phyloP scores from a whole-genome alignment of 257 asterid species.

The Nicotiana undulata region DNA sequence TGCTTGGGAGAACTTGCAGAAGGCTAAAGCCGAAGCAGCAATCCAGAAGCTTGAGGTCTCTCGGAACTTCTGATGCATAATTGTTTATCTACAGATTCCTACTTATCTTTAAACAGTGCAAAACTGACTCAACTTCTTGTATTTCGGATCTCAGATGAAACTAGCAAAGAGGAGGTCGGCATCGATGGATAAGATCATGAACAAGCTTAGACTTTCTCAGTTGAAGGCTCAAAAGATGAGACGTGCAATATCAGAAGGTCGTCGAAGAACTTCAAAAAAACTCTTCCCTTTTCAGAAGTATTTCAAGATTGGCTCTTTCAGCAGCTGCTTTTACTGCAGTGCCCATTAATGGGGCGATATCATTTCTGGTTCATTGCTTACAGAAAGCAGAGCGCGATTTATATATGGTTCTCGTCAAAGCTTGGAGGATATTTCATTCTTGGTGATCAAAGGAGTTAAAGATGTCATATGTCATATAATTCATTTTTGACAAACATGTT shows the following conservation, averaged over 20 bases:
- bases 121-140: background rate
- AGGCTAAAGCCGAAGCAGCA: slow-evolving; percentile 72
- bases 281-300: slow-evolving; percentile 19
- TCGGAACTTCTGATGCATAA: background rate
- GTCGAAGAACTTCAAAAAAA: slow-evolving; percentile 9
- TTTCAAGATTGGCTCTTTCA: slow-evolving; percentile 24
- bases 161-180: slow-evolving; percentile 53
- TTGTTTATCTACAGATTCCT: background rate
- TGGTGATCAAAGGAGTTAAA: background rate
- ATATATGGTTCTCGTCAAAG: background rate
- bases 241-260: slow-evolving; percentile 16
- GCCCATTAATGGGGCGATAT: background rate
- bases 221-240: slow-evolving; percentile 47
- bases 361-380: background rate
- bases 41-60: slow-evolving; percentile 55
- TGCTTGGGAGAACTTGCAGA: slow-evolving; percentile 80
- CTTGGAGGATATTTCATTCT: background rate
- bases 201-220: slow-evolving; percentile 39
- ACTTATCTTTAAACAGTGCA: background rate
- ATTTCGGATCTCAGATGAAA: slow-evolving; percentile 37
- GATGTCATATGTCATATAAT: background rate
- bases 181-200: slow-evolving; percentile 50
- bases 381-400: background rate
- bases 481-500: background rate
- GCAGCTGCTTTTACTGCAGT: slow-evolving; percentile 30